Evolutionary conservation across 331 rosid species (phyloP).

Genomic region (Prunus yedoensis): DNA sequence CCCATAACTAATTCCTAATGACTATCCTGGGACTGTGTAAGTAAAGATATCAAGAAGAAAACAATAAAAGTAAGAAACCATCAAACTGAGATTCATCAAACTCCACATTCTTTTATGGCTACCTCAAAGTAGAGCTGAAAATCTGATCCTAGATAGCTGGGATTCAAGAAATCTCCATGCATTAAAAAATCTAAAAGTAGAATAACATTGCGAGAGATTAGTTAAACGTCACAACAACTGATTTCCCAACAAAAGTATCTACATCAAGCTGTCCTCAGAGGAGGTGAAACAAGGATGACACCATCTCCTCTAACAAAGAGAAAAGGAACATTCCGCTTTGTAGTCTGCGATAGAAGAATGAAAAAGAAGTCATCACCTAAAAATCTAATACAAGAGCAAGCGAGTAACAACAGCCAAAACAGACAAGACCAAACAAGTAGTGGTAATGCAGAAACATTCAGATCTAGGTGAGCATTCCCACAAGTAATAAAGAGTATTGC

Average conservation of each 20-base stretch:
- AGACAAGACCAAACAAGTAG: too few relatives aligned
- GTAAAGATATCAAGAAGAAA: not conserved
- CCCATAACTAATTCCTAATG: not conserved
- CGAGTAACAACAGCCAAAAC: not conserved
- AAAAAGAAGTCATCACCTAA: not conserved
- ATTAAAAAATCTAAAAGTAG: not conserved
- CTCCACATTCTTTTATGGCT: conserved; percentile 3
- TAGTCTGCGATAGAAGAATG: conserved; percentile 61
- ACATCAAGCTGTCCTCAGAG: conserved; percentile 82
- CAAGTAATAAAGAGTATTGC: too few relatives aligned
- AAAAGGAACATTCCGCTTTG: conserved; percentile 84
- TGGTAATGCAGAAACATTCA: too few relatives aligned
- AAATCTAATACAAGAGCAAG: not conserved
- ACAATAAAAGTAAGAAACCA: conserved; percentile 2
- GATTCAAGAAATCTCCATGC: conserved; percentile 6
- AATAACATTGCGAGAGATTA: conserved; percentile 2
- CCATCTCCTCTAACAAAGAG: conserved; percentile 99
- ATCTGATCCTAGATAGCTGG: not conserved
- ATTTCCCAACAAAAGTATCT: conserved; percentile 2
- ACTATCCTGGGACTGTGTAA: not conserved
- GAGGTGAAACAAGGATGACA: conserved; percentile 96
- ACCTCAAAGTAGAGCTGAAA: conserved; percentile 17
- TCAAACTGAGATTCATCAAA: not conserved
- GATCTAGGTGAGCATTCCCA: too few relatives aligned
- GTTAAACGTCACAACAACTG: not conserved